Evolutionary conservation across 768 basidiomycete genomes (phyloP).

Genomic region (Tephrocybe sp.): DNA sequence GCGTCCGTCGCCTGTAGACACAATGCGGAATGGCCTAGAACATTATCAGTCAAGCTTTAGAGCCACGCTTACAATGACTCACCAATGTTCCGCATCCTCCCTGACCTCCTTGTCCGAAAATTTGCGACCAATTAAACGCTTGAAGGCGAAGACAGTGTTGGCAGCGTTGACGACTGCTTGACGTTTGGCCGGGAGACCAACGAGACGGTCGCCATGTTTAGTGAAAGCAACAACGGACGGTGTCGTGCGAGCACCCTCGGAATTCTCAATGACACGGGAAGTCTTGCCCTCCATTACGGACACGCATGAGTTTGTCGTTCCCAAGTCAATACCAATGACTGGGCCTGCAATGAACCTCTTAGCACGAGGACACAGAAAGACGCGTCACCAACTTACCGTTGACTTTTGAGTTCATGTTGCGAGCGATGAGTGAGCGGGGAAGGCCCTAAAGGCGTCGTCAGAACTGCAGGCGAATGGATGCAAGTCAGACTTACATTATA

Average conservation of each 20-base stretch:
- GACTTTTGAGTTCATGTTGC: constrained; percentile 96
- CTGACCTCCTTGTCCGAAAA: constrained; percentile 93
- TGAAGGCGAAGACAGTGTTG: constrained; percentile 94
- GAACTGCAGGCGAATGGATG: neutral
- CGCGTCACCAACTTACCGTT: constrained; percentile 50
- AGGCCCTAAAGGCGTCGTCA: constrained; percentile 43
- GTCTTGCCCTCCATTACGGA: constrained; percentile 95
- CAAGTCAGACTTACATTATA: constrained; percentile 50
- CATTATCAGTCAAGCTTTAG: neutral
- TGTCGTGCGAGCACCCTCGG: constrained; percentile 96
- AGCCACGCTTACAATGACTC: constrained; percentile 17
- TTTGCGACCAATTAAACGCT: constrained; percentile 92
- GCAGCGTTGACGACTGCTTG: constrained; percentile 94
- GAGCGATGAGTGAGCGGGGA: constrained; percentile 72
- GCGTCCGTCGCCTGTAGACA: constrained; percentile 66
- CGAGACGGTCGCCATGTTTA: constrained; percentile 94
- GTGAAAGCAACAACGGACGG: constrained; percentile 99
- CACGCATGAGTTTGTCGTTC: constrained; percentile 90
- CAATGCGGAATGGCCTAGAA: constrained; percentile 77
- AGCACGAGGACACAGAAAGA: constrained; percentile 7
- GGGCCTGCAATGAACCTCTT: constrained; percentile 49
- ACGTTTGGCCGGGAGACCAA: constrained; percentile 95
- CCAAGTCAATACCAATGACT: constrained; percentile 96
- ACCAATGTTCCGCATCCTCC: constrained; percentile 87
- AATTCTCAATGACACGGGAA: constrained; percentile 93